These are phyloP conservation scores for Daldinia concentrica DNA, from an alignment of 495 filamentous ascomycete genomes.

Conservation along the genomic window DNA sequence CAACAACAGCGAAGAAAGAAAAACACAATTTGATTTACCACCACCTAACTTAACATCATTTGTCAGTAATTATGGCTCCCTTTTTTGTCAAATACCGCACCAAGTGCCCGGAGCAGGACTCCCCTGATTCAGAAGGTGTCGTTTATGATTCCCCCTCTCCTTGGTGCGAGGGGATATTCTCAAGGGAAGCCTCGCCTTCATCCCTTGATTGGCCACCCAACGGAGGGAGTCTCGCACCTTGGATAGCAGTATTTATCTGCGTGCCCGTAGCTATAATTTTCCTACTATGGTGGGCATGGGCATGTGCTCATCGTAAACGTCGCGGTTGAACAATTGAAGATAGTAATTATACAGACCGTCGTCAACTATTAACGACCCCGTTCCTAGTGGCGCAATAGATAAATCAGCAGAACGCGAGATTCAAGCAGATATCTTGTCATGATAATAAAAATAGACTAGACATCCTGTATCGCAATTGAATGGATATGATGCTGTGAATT, in stretches of 20 bases:
- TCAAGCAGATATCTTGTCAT: too few species aligned
- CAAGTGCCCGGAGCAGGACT: not conserved
- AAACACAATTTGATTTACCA: not conserved
- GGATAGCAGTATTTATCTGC: constrained; percentile 28
- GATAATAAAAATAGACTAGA: not conserved
- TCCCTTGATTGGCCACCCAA: constrained; percentile 30
- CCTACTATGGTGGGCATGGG: constrained; percentile 18
- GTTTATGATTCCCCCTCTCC: not conserved
- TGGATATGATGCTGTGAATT: not conserved
- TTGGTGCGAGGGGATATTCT: not conserved
- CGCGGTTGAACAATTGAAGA: not conserved
- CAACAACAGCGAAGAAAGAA: not conserved
- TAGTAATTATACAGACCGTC: not conserved
- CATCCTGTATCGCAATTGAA: not conserved
- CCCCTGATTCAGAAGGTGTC: not conserved
- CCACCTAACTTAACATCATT: not conserved
- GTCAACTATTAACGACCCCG: not conserved
- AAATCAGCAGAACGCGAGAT: too few species aligned
- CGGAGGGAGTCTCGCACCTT: constrained; percentile 22
- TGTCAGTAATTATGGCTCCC: not conserved
- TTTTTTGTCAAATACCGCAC: not conserved
- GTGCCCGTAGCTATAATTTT: not conserved
- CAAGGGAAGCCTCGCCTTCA: not conserved
- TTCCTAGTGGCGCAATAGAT: too few species aligned
- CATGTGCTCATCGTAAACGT: not conserved